A percentile compares a stretch with the other conserved stretches of the same genome.
These are phyloP conservation scores for Sporothrix sp. DNA, from an alignment of 2,329 filamentous ascomycete genomes.

Conservation along the genomic window DNA sequence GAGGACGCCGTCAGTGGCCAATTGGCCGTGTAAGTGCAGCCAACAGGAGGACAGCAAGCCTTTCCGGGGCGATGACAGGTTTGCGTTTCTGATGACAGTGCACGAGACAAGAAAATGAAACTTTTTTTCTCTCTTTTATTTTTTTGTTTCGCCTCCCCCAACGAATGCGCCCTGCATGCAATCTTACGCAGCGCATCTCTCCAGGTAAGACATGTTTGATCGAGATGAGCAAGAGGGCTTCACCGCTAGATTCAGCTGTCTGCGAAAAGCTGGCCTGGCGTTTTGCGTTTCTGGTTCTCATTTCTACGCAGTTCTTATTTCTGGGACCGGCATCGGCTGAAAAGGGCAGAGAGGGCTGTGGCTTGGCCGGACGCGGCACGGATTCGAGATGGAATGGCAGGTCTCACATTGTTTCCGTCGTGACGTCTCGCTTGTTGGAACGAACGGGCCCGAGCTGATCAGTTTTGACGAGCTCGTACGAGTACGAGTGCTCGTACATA, in stretches of 20 bases:
- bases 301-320: conserved; percentile 1
- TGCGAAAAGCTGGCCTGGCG: background rate
- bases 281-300: background rate
- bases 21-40: too few species aligned
- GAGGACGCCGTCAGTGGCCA: background rate
- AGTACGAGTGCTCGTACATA: too few species aligned
- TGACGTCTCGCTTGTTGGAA: background rate
- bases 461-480: too few species aligned
- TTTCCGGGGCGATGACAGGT: too few species aligned
- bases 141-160: conserved; percentile 10
- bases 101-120: too few species aligned
- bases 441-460: too few species aligned
- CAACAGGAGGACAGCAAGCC: too few species aligned
- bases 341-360: background rate
- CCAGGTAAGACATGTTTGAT: background rate
- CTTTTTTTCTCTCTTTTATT: background rate
- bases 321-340: background rate
- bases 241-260: background rate
- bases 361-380: too few species aligned
- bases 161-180: conserved; percentile 7
- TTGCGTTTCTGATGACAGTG: too few species aligned
- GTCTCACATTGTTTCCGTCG: background rate
- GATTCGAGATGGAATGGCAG: background rate
- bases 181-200: too few species aligned
- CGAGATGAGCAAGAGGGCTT: background rate